Evolutionary conservation across 257 asterid genomes (phyloP).

Genomic region (Linderniella brevidens): DNA sequence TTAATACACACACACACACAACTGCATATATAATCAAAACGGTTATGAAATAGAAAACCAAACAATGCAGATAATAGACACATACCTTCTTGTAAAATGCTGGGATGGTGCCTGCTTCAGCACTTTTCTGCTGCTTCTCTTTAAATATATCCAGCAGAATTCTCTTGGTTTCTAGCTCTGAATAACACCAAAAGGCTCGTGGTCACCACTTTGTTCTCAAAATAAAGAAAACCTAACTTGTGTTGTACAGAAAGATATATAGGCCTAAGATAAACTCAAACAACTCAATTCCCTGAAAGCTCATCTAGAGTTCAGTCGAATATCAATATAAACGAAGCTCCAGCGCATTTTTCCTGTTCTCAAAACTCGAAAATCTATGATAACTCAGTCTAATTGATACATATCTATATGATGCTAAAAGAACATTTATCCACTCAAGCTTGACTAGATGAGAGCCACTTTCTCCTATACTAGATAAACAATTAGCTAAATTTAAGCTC

Average conservation of each 20-base stretch:
- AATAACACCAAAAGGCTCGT: background rate
- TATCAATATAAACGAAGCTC: too few species aligned
- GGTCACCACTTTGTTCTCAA: background rate
- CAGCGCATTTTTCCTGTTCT: too few species aligned
- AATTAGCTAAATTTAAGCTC: too few species aligned
- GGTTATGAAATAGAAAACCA: conserved; percentile 5
- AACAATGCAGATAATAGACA: background rate
- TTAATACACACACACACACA: conserved; percentile 8
- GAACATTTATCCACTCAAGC: too few species aligned
- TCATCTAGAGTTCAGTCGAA: too few species aligned
- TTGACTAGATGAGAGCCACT: too few species aligned
- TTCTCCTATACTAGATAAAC: too few species aligned
- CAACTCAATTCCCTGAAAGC: too few species aligned
- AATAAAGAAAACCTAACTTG: background rate
- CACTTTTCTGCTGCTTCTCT: conserved; percentile 87
- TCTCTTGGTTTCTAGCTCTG: conserved; percentile 92
- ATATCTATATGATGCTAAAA: too few species aligned
- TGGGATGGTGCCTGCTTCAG: conserved; percentile 85
- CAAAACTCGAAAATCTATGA: too few species aligned
- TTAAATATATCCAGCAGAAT: conserved; percentile 87
- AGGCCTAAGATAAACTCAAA: too few species aligned
- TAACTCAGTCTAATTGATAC: background rate
- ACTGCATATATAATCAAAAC: background rate
- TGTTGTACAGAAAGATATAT: background rate
- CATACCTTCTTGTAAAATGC: conserved; percentile 87